phyloP scores from a whole-genome alignment of 805 yeast species.

The Candida ulmi region DNA sequence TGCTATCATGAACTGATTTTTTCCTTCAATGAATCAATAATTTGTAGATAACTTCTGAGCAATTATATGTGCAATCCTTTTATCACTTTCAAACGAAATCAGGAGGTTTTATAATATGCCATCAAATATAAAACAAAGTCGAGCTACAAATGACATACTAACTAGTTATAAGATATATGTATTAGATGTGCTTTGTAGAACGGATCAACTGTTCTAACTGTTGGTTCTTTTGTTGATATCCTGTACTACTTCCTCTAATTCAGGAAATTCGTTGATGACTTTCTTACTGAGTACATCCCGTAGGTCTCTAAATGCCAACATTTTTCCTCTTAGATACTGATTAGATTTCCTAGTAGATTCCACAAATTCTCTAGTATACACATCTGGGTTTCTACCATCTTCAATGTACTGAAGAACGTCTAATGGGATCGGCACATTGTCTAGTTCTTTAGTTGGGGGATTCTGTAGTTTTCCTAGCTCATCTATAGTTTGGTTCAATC shows the following conservation, averaged over 20 bases:
- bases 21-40: too few species aligned
- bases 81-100: too few species aligned
- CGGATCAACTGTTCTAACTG: too few species aligned
- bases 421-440: slow-evolving; percentile 53
- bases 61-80: too few species aligned
- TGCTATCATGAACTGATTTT: too few species aligned
- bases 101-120: too few species aligned
- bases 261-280: slow-evolving; percentile 75
- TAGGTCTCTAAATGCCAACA: slow-evolving; percentile 59
- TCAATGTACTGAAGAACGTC: slow-evolving; percentile 91
- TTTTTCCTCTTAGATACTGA: slow-evolving; percentile 81
- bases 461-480: slow-evolving; percentile 29
- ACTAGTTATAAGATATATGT: too few species aligned
- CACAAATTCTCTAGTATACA: slow-evolving; percentile 92
- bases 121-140: too few species aligned
- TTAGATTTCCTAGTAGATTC: slow-evolving; percentile 90
- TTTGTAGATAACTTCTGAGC: too few species aligned
- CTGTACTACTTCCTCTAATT: slow-evolving; percentile 51
- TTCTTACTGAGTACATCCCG: slow-evolving; percentile 63
- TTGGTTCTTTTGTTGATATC: slow-evolving; percentile 45
- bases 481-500: slow-evolving; percentile 36
- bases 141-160: too few species aligned
- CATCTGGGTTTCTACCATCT: slow-evolving; percentile 95
- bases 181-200: too few species aligned
- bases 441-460: slow-evolving; percentile 28